These are phyloP conservation scores for Dalbergia cochinchinensis DNA, from an alignment of 306 rosid species.

Conservation along the genomic window DNA sequence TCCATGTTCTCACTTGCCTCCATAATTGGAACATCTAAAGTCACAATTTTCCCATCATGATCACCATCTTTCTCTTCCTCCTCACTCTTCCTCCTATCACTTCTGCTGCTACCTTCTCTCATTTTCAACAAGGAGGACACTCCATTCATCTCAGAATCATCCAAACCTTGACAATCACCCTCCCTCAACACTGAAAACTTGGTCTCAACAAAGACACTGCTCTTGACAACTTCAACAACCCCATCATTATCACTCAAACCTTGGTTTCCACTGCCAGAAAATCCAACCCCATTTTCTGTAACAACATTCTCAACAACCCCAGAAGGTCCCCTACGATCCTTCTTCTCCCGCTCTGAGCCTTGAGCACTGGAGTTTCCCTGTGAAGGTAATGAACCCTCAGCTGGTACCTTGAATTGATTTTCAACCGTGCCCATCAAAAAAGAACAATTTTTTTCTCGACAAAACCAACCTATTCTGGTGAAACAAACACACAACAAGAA, in stretches of 20 bases:
- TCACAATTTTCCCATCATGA: conserved; percentile 38
- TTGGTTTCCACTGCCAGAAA: conserved; percentile 42
- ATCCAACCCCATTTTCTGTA: conserved; percentile 35
- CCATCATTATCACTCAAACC: conserved; percentile 41
- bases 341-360: conserved; percentile 46
- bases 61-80: conserved; percentile 40
- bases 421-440: conserved; percentile 66
- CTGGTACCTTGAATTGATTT: conserved; percentile 51
- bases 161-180: conserved; percentile 46
- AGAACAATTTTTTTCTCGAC: conserved; percentile 40
- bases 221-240: conserved; percentile 47
- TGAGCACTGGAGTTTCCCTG: conserved; percentile 42
- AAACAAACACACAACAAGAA: not conserved
- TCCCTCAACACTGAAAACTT: conserved; percentile 39
- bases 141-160: conserved; percentile 59
- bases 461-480: conserved; percentile 52
- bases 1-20: conserved; percentile 54
- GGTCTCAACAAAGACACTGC: conserved; percentile 45
- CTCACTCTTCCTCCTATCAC: conserved; percentile 17
- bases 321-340: conserved; percentile 36
- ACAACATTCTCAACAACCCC: conserved; percentile 35
- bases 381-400: conserved; percentile 42
- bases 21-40: conserved; percentile 53
- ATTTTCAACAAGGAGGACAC: conserved; percentile 52
- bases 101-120: conserved; percentile 43